Evolutionary conservation across 352 stramenopile species (phyloP), one percentile per base, ranked within the genome.

Genomic region (Globisporangium paroecandrum): DNA sequence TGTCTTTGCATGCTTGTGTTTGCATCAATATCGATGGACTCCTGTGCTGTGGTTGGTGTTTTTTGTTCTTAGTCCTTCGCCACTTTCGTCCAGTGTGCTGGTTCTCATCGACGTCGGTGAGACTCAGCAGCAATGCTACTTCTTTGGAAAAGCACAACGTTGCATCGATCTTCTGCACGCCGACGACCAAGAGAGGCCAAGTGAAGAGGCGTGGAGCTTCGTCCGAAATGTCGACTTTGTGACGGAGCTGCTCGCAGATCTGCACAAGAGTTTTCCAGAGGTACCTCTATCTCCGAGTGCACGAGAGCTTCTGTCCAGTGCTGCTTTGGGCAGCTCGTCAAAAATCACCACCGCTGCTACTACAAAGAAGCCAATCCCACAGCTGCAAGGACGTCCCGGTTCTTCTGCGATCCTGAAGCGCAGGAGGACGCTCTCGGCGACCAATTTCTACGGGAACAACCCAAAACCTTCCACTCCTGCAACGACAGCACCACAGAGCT

Each of bases 61-160:
- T 27, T 22, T 46, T 32, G 13, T n/a, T 4, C 4, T 1, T 25
- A 90, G 84, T 49, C 72, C 81, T 34, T 89, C 85, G 15, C 81
- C 82, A 12, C 84, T 93, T 47, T 77, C 75, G 2, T 74, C 71
- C 32, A 81, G 58, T 63, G 74, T 90, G 46, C 34, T 91, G 53
- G 61, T 89, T 27, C 66, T 84, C 6, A 34, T 93, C 51, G 79
- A 90, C 47, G 61, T 83, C 4, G 61, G 71, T 24, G 69, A 66
- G 18, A 63, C 49, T 1, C 60, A 51, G 1, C 81, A 90, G 58
- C 81, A 89, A 64, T 84, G 82, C 18, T 87, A 82, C 65, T 83
- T 89, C 22, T 78, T 93, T 18, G 74, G 75, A 24, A 64, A 62
- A 4, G 27, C 87, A 43, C 65, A 68, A 0, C 59, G 62, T 12